Conservation (phyloP, 192 early-diverging fungal genomes). For the Radiomyces spectabilis region DNA sequence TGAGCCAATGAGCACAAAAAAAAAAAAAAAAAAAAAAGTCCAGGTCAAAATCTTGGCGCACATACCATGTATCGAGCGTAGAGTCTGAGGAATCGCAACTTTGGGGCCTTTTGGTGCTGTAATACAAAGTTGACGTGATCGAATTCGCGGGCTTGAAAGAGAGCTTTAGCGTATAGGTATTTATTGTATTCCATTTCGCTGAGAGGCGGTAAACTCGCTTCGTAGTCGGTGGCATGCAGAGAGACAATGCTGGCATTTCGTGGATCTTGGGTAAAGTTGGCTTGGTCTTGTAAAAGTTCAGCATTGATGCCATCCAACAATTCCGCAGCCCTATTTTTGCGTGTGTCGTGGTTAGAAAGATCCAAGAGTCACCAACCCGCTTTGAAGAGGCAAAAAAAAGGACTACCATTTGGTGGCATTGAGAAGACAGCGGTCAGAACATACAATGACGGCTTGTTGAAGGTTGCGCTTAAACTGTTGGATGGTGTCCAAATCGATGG, state of each 20-base stretch:
- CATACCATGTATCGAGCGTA: conserved; percentile 73
- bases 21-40: not conserved
- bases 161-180: conserved; percentile 58
- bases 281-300: too few species aligned
- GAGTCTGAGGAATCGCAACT: conserved; percentile 65
- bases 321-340: conserved; percentile 40
- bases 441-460: conserved; percentile 53
- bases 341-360: not conserved
- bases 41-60: conserved; percentile 2
- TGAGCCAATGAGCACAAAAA: not conserved
- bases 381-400: conserved; percentile 5
- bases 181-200: conserved; percentile 38
- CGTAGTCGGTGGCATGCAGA: not conserved
- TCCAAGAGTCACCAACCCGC: not conserved
- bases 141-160: conserved; percentile 68
- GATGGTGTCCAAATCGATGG: too few species aligned
- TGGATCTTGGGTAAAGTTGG: too few species aligned
- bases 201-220: not conserved
- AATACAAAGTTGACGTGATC: conserved; percentile 52
- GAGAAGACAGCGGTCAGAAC: conserved; percentile 60
- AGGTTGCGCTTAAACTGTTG: conserved; percentile 21
- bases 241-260: not conserved
- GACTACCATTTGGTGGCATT: conserved; percentile 70
- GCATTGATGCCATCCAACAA: conserved; percentile 32
- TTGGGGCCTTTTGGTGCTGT: conserved; percentile 35